Conservation (phyloP, 2,329 filamentous ascomycete genomes). For the Didymella lethalis region DNA sequence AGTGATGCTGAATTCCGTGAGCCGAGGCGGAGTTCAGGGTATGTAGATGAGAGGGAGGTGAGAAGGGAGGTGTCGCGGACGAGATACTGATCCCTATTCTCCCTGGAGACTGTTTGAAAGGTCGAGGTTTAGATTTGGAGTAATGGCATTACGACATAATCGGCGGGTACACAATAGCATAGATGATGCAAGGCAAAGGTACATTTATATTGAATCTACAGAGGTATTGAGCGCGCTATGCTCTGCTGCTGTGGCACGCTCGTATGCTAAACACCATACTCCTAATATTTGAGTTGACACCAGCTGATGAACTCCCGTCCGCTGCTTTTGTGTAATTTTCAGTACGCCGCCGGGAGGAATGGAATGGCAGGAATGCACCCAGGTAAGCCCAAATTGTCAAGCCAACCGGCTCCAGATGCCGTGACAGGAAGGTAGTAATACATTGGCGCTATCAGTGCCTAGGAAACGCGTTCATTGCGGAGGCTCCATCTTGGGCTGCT, state of each 20-base stretch:
- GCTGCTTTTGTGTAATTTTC: conserved; percentile 15
- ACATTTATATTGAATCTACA: conserved; percentile 17
- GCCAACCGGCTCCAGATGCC: conserved; percentile 3
- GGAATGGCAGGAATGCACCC: not conserved
- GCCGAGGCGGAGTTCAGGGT: conserved; percentile 33
- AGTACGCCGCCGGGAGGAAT: conserved; percentile 7
- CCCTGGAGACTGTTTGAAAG: not conserved
- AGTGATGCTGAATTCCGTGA: conserved; percentile 27
- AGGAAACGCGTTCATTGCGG: conserved; percentile 9
- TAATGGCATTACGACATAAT: conserved; percentile 1
- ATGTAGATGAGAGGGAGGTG: conserved; percentile 37
- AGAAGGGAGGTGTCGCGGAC: conserved; percentile 44
- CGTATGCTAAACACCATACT: conserved; percentile 23
- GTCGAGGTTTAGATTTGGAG: not conserved
- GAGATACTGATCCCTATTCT: conserved; percentile 25
- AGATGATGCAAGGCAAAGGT: not conserved
- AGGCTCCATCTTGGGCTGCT: conserved; percentile 22
- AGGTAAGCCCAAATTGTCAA: not conserved
- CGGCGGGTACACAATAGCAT: not conserved
- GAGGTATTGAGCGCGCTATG: conserved; percentile 21
- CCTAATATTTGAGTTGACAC: conserved; percentile 16
- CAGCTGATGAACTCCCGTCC: conserved; percentile 8
- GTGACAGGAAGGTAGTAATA: conserved; percentile 22
- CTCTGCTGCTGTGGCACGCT: conserved; percentile 8
- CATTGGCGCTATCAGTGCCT: conserved; percentile 10